These are phyloP conservation scores for Ganoderma sp. DNA, from an alignment of 1,284 basidiomycete genomes.

Conservation along the genomic window DNA sequence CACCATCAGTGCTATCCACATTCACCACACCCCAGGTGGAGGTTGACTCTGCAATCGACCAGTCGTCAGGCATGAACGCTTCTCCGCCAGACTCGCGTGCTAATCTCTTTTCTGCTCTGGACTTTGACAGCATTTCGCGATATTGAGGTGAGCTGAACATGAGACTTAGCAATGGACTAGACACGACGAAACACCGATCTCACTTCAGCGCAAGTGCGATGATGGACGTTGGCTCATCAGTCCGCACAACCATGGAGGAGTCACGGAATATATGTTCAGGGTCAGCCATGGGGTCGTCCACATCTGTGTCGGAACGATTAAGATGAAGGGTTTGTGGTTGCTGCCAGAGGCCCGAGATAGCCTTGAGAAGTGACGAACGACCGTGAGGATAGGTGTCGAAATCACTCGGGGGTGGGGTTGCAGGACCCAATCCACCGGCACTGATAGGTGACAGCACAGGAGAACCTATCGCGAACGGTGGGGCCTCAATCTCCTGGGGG, in stretches of 20 bases:
- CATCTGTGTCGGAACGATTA: slow-evolving; percentile 55
- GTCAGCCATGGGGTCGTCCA: slow-evolving; percentile 71
- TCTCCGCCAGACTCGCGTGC: slow-evolving; percentile 72
- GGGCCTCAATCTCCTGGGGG: slow-evolving; percentile 33
- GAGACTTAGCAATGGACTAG: slow-evolving; percentile 16
- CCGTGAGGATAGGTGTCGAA: slow-evolving; percentile 56
- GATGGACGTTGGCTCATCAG: slow-evolving; percentile 98
- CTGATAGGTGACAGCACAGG: slow-evolving; percentile 44
- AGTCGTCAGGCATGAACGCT: slow-evolving; percentile 86
- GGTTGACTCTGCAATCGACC: slow-evolving; percentile 76
- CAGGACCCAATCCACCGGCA: slow-evolving; percentile 44
- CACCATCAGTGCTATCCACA: slow-evolving; percentile 64
- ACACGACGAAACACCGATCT: slow-evolving; percentile 34
- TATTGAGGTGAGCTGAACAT: slow-evolving; percentile 83
- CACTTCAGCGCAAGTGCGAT: slow-evolving; percentile 94
- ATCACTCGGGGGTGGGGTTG: slow-evolving; percentile 62
- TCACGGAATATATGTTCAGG: slow-evolving; percentile 95
- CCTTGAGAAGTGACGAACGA: slow-evolving; percentile 83
- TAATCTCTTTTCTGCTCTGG: slow-evolving; percentile 73
- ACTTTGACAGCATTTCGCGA: slow-evolving; percentile 80
- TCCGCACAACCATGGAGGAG: slow-evolving; percentile 93
- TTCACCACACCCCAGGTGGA: slow-evolving; percentile 91
- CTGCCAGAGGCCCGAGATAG: slow-evolving; percentile 85
- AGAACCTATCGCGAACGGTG: slow-evolving; percentile 60
- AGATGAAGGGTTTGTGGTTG: slow-evolving; percentile 52